Base-by-base conservation (phyloP, 192 early-diverging fungal genomes). In the Obelidium mucronatum region DNA sequence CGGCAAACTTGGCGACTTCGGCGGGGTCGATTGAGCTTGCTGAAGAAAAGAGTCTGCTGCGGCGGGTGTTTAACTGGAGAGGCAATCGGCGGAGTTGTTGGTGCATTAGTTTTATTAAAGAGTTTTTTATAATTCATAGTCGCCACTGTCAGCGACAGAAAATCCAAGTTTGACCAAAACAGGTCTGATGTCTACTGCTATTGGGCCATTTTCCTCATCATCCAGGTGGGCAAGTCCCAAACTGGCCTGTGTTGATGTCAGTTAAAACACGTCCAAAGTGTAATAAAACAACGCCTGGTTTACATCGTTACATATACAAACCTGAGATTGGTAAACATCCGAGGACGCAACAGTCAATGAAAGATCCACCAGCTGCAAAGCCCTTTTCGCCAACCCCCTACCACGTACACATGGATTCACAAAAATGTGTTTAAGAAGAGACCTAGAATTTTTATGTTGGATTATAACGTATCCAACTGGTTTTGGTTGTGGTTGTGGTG, bases 1-100 rank as follows among this genome's bases (percentile, higher is more conserved):
- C 81, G 39, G 85, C 85, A 67, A 96, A 96, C 71, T 95, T 95
- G 42, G 84, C 77, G 36, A 96, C 84, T 76, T 96, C 95, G 2
- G 81, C 83, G 36, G 85, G 78, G 69, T 93, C 83, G 28, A 94
- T 87, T 26, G 91, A 77, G n/a, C n/a, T n/a, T n/a, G n/a, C n/a
- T n/a, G n/a, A n/a, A n/a, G n/a, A n/a, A n/a, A n/a, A n/a, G n/a
- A n/a, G n/a, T n/a, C n/a, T n/a, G n/a, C n/a, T n/a, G n/a, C n/a
- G n/a, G n/a, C n/a, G n/a, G n/a, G n/a, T n/a, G n/a, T n/a, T n/a
- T n/a, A n/a, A n/a, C n/a, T n/a, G n/a, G n/a, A n/a, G n/a, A n/a
- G n/a, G n/a, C n/a, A n/a, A n/a, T n/a, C n/a, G n/a, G n/a, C n/a
- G n/a, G n/a, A n/a, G n/a, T n/a, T n/a, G n/a, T n/a, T n/a, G n/a